Conservation (phyloP, 371 early-diverging fungal species). For the Apophysomyces elegans region DNA sequence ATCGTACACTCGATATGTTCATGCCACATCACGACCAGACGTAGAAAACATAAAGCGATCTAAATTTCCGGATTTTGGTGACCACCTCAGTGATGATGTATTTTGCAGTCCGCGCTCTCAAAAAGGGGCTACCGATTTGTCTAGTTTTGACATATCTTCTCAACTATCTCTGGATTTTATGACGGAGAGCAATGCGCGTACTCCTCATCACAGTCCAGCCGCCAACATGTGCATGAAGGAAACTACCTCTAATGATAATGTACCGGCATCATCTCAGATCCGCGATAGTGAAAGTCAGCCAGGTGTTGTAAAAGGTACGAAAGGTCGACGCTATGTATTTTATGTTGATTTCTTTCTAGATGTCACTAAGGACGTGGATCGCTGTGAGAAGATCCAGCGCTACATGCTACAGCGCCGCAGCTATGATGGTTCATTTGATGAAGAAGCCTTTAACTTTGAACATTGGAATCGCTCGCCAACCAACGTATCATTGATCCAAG, state of each 20-base stretch:
- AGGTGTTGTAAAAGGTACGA: background rate
- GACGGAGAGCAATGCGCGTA: background rate
- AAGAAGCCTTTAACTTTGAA: background rate
- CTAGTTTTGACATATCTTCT: background rate
- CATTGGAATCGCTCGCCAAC: background rate
- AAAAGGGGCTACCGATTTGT: background rate
- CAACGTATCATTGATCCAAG: background rate
- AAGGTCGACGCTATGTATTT: background rate
- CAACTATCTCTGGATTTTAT: background rate
- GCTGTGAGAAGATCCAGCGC: background rate
- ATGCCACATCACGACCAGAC: background rate
- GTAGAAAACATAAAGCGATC: background rate
- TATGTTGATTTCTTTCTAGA: background rate
- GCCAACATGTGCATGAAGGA: background rate
- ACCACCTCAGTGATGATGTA: background rate
- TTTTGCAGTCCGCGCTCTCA: background rate
- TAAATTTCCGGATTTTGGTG: background rate
- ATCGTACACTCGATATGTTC: background rate
- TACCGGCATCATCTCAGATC: background rate
- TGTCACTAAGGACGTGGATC: background rate
- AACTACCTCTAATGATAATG: background rate
- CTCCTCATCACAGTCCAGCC: background rate
- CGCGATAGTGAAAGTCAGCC: background rate
- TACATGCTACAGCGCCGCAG: background rate
- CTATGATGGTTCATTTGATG: conserved; percentile 7